Base-by-base conservation (phyloP, 192 early-diverging fungal species). In the Powellomyces hirtus region DNA sequence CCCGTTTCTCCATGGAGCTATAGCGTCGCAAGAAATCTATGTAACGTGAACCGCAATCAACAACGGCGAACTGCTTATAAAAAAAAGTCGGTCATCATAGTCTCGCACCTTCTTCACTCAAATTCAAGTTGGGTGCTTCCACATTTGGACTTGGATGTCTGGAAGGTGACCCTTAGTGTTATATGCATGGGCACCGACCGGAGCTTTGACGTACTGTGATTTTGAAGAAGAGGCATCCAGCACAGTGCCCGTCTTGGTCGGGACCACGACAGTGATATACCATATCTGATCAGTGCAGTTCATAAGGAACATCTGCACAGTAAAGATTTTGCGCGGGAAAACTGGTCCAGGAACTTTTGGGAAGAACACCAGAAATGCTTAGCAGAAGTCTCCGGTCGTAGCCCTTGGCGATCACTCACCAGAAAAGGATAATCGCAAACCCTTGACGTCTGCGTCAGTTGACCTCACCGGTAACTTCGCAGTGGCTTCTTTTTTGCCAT, bases 291-390 rank as follows among this genome's bases (percentile, higher is more conserved):
- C 8, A 26, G 68, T 58, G 16, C 51, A 29, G 51, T 80, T 80
- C 2, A 77, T 59, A 33, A 80, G 11, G 20, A 77, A 57, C 29
- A 68, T 42, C 65, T 80, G 71, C 2, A 77, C 70, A 2, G 75
- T 77, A 55, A 80, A 80, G 1, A 80, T 68, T 11, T 65, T 66
- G 14, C 72, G 68, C 1, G 77, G 36, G 4, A 22, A 26, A 24
- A 77, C 75, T 14, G 70, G 74, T 10, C 73, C 46, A 26, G 64
- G 36, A 30, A 79, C 53, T 49, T 5, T 49, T 49, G 2, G 26
- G 4, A 2, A 49, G 2, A 18, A 7, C 40, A 18, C 40, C 40
- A 42, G 40, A 42, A 42, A 42, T 42, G 40, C 18, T 42, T 11
- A 42, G 18, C 40, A 18, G 8, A 18, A 42, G 8, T 42, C 10